Evolutionary conservation across 2,329 filamentous ascomycete species (phyloP).

Genomic region (Atkinsonella texensis): DNA sequence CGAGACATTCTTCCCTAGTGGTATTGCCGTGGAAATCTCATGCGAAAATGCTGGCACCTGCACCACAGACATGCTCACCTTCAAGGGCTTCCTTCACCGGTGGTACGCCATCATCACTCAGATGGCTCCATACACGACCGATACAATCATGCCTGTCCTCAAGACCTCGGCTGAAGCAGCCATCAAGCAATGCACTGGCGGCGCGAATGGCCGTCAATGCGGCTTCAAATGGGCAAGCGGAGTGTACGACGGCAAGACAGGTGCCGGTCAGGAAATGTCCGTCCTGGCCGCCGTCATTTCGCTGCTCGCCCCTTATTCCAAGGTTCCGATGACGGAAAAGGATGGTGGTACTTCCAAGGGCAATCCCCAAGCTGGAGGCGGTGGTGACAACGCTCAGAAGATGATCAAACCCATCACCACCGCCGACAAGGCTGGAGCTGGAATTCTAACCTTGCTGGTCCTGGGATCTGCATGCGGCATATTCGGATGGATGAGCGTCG

Average conservation of each 20-base stretch:
- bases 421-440: slow-evolving; percentile 34
- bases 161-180: slow-evolving; percentile 40
- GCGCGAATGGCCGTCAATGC: slow-evolving; percentile 34
- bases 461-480: slow-evolving; percentile 26
- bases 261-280: slow-evolving; percentile 49
- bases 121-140: slow-evolving; percentile 40
- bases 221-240: slow-evolving; percentile 42
- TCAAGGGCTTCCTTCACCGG: slow-evolving; percentile 48
- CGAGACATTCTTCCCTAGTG: slow-evolving; percentile 39
- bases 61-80: slow-evolving; percentile 50
- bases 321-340: slow-evolving; percentile 30
- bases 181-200: slow-evolving; percentile 41
- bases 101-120: slow-evolving; percentile 43
- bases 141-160: slow-evolving; percentile 39
- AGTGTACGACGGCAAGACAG: slow-evolving; percentile 39
- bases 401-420: slow-evolving; percentile 25
- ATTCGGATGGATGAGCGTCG: slow-evolving; percentile 38
- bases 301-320: slow-evolving; percentile 31
- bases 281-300: slow-evolving; percentile 43
- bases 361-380: slow-evolving; percentile 29
- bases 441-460: slow-evolving; percentile 34
- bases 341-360: slow-evolving; percentile 41
- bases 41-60: slow-evolving; percentile 46
- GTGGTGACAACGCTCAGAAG: slow-evolving; percentile 22
- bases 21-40: slow-evolving; percentile 46